A percentile compares a stretch with the other conserved stretches of the same genome.
Conservation (phyloP, 1,284 basidiomycete species). For the Heliocybe sulcata region DNA sequence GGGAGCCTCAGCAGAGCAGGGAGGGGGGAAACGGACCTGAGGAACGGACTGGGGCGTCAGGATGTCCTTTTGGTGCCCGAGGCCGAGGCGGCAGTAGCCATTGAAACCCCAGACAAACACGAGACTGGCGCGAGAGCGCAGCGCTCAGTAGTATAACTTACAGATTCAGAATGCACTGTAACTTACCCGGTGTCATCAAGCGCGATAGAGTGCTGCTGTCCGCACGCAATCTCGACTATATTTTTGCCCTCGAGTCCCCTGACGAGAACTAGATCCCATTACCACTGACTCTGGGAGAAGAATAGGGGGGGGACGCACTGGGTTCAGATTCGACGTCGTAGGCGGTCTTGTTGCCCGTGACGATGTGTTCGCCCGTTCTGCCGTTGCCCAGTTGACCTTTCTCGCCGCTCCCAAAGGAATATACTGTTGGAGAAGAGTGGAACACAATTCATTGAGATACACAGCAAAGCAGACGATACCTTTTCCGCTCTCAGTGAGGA, state of each 20-base stretch:
- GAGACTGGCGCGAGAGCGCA: constrained; percentile 27
- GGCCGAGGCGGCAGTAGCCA: constrained; percentile 73
- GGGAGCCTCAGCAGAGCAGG: constrained; percentile 6
- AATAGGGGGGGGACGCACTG: constrained; percentile 32
- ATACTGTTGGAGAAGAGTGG: constrained; percentile 43
- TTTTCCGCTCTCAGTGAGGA: constrained; percentile 76
- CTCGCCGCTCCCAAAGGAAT: constrained; percentile 87
- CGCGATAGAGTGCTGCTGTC: constrained; percentile 82
- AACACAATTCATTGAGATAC: background rate
- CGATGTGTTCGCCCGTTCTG: constrained; percentile 82
- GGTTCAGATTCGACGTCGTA: constrained; percentile 79
- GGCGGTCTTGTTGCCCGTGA: constrained; percentile 74
- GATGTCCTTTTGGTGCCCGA: constrained; percentile 81
- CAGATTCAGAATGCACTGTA: background rate
- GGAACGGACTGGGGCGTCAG: constrained; percentile 73
- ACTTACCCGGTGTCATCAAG: constrained; percentile 69
- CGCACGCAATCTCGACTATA: constrained; percentile 78
- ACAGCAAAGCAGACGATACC: constrained; percentile 26
- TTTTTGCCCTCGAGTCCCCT: constrained; percentile 67
- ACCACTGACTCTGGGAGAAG: constrained; percentile 4
- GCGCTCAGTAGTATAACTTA: background rate
- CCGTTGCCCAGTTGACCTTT: constrained; percentile 92
- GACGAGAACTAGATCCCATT: constrained; percentile 47
- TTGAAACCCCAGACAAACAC: constrained; percentile 89
- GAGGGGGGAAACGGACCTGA: constrained; percentile 32